These are phyloP conservation scores for Anthracocystis walkeri DNA, from an alignment of 1,284 basidiomycete species.

Conservation along the genomic window DNA sequence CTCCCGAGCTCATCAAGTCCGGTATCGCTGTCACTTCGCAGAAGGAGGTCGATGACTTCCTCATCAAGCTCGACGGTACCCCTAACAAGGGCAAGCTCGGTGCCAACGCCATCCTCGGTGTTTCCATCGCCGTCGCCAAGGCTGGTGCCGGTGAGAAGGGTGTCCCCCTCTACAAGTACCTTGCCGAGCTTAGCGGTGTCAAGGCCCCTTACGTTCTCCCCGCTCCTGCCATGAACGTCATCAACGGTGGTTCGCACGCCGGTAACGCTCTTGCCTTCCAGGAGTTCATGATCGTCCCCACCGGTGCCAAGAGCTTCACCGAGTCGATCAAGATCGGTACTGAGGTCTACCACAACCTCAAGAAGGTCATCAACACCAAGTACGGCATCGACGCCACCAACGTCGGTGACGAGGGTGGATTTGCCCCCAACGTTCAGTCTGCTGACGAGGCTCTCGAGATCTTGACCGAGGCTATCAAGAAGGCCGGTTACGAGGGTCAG, in stretches of 20 bases:
- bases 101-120: conserved; percentile 98
- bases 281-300: conserved; percentile 99
- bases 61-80: conserved; percentile 98
- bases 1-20: conserved; percentile 87
- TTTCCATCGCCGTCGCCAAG: conserved; percentile 94
- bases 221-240: conserved; percentile 89
- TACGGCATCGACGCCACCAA: conserved; percentile 99
- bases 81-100: conserved; percentile 99
- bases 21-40: conserved; percentile 89
- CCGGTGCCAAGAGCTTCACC: conserved; percentile 96
- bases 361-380: conserved; percentile 99
- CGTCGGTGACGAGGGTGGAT: conserved; percentile 99
- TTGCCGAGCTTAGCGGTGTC: conserved; percentile 93
- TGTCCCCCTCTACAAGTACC: conserved; percentile 94
- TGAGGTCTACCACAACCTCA: conserved; percentile 97
- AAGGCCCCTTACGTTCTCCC: conserved; percentile 85
- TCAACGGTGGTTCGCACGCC: conserved; percentile 99
- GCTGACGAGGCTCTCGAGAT: conserved; percentile 98
- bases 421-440: conserved; percentile 96
- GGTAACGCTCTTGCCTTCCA: conserved; percentile 89
- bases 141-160: conserved; percentile 81
- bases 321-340: conserved; percentile 99
- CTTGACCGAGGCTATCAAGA: conserved; percentile 93
- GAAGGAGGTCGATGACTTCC: conserved; percentile 96
- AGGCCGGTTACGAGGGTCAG: conserved; percentile 97